These are phyloP conservation scores for Byssochlamys sp. DNA, from an alignment of 2,329 filamentous ascomycete species.

Conservation along the genomic window DNA sequence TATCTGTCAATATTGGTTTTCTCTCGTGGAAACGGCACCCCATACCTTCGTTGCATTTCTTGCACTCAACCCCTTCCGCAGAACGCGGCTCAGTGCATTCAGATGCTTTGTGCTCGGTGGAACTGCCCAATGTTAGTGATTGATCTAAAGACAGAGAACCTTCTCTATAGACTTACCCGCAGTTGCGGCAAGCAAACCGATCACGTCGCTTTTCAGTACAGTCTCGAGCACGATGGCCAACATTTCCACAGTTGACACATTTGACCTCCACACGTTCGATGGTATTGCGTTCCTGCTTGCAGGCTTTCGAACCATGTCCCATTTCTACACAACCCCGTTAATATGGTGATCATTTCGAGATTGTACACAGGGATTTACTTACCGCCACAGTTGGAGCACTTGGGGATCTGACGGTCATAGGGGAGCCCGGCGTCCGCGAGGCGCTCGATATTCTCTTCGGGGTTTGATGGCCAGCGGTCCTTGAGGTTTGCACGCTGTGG, in stretches of 20 bases:
- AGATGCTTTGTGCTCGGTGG: conserved; percentile 36
- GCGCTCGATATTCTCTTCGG: conserved; percentile 44
- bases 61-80: conserved; percentile 37
- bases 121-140: conserved; percentile 19
- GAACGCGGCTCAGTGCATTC: conserved; percentile 41
- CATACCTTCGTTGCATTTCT: conserved; percentile 33
- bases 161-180: conserved; percentile 29
- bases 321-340: conserved; percentile 25
- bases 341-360: background rate
- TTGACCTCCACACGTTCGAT: conserved; percentile 36
- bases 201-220: conserved; percentile 32
- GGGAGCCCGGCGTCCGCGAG: conserved; percentile 43
- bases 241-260: conserved; percentile 41
- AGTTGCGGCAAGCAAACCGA: conserved; percentile 43
- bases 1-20: background rate
- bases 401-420: conserved; percentile 41
- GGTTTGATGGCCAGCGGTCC: conserved; percentile 40
- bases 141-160: background rate
- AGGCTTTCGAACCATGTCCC: conserved; percentile 40
- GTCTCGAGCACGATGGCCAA: conserved; percentile 42
- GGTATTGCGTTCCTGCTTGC: conserved; percentile 37
- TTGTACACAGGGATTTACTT: conserved; percentile 8
- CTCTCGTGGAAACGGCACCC: background rate
- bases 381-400: conserved; percentile 44
- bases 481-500: conserved; percentile 38